Evolutionary conservation across 495 filamentous ascomycete species (phyloP).

Genomic region (Ascodesmis nigricans): DNA sequence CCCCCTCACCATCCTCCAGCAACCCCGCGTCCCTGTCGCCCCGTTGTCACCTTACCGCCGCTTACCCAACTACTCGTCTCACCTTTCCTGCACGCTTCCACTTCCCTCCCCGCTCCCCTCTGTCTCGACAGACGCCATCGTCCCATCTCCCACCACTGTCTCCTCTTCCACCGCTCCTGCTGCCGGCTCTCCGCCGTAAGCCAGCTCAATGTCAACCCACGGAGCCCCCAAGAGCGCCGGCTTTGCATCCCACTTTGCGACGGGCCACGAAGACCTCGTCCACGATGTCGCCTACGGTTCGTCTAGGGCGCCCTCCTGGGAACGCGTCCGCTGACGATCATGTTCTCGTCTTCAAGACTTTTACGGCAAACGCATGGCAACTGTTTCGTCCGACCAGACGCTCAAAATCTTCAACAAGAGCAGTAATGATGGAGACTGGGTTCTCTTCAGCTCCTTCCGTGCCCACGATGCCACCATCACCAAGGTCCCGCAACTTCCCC

Average conservation of each 20-base stretch:
- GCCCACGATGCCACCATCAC: constrained; percentile 82
- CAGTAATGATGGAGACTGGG: constrained; percentile 55
- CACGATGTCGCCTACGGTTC: constrained; percentile 41
- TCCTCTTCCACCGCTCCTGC: too few species aligned
- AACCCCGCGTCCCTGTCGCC: too few species aligned
- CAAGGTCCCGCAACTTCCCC: constrained; percentile 37
- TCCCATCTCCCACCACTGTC: too few species aligned
- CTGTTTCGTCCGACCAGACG: constrained; percentile 76
- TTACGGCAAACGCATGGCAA: constrained; percentile 76
- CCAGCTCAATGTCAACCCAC: background rate
- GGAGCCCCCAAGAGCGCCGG: too few species aligned
- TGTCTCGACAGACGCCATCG: background rate
- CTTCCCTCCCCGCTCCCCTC: background rate
- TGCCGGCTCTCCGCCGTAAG: too few species aligned
- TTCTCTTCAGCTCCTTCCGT: constrained; percentile 64
- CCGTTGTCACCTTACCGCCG: too few species aligned
- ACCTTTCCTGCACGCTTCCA: too few species aligned
- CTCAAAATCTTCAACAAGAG: constrained; percentile 77
- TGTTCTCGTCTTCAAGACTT: constrained; percentile 28
- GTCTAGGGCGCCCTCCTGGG: too few species aligned
- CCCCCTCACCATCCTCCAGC: too few species aligned
- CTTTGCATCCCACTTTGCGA: constrained; percentile 17
- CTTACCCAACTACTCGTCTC: too few species aligned
- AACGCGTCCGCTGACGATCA: background rate
- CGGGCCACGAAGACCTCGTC: constrained; percentile 44